These are phyloP conservation scores for Cyclotella atomus DNA, from an alignment of 108 stramenopile genomes.

Conservation along the genomic window DNA sequence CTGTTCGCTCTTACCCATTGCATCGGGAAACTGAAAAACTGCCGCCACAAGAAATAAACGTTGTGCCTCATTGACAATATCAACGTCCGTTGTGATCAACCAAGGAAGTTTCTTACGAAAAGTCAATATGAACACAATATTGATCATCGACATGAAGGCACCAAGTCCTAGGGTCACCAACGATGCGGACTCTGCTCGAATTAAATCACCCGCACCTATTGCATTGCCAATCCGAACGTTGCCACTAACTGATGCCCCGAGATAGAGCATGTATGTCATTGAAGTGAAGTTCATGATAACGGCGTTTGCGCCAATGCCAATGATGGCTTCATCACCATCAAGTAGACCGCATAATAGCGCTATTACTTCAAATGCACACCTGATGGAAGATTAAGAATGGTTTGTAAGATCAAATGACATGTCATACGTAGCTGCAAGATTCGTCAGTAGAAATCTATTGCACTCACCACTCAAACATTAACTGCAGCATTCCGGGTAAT, in stretches of 20 bases:
- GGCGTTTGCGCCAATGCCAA: constrained; percentile 52
- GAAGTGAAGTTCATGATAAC: constrained; percentile 29
- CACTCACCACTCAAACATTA: constrained; percentile 49
- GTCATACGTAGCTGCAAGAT: neutral
- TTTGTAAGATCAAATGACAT: neutral
- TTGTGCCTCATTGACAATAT: constrained; percentile 29
- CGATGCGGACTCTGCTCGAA: constrained; percentile 38
- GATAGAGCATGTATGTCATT: constrained; percentile 48
- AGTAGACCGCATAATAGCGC: constrained; percentile 49
- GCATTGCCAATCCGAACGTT: constrained; percentile 55
- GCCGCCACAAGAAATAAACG: constrained; percentile 36
- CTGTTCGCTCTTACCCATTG: no score
- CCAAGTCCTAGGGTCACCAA: constrained; percentile 20
- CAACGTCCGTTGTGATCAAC: constrained; percentile 41
- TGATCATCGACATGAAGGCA: constrained; percentile 15
- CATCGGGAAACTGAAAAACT: constrained; percentile 48
- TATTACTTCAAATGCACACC: constrained; percentile 46
- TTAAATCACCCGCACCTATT: constrained; percentile 47
- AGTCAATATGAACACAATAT: constrained; percentile 21
- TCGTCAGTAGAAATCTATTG: no score
- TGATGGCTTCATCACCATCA: constrained; percentile 25
- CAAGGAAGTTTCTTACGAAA: constrained; percentile 35
- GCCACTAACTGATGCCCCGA: constrained; percentile 31
- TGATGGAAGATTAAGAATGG: neutral
- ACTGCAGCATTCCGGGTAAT: constrained; percentile 43